Evolutionary conservation across 1,284 basidiomycete genomes (phyloP), one percentile per base, ranked within the genome.

Genomic region (Trametes versicolor): DNA sequence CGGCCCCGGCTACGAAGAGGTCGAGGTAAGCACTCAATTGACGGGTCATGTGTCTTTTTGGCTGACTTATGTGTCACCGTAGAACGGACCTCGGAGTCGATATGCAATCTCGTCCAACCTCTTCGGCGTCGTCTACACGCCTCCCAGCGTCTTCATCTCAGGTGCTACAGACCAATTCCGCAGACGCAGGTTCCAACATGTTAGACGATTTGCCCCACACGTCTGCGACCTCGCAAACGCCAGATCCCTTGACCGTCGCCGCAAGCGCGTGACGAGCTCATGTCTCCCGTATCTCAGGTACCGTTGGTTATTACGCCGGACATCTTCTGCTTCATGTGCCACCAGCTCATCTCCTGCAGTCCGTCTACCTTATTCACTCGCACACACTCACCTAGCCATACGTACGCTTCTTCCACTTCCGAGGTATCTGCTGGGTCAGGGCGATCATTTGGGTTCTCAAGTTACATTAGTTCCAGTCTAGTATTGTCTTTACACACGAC

Each of bases 381-480:
- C 49, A 47, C 48, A 61, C 59, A 67, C 63, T 67, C 63, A 67
- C 53, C 68, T 63, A 64, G 64, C 62, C 59, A 34, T 63, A 63
- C 32, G 41, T 52, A 52, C 21, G 23, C 49, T 32, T 55, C 53
- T 48, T 34, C 51, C 47, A 62, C 56, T 62, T 52, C 64, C 61
- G 62, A 57, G 59, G 59, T 62, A 58, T 61, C 49, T 47, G 62
- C 58, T 64, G 62, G 60, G 58, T 37, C 51, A 64, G 64, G 58
- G 60, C 59, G 51, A 47, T 57, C 43, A 48, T 62, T 45, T 52
- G 41, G 57, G 68, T 62, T 60, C 52, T 60, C 47, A 48, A 56
- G 52, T 48, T 66, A 66, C 57, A 43, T 34, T 65, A 62, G 56
- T 64, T 45, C 53, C 60, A 56, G 47, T 55, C 54, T 64, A 64